phyloP scores from a whole-genome alignment of 352 stramenopile genomes.

The Globisporangium alternatum region DNA sequence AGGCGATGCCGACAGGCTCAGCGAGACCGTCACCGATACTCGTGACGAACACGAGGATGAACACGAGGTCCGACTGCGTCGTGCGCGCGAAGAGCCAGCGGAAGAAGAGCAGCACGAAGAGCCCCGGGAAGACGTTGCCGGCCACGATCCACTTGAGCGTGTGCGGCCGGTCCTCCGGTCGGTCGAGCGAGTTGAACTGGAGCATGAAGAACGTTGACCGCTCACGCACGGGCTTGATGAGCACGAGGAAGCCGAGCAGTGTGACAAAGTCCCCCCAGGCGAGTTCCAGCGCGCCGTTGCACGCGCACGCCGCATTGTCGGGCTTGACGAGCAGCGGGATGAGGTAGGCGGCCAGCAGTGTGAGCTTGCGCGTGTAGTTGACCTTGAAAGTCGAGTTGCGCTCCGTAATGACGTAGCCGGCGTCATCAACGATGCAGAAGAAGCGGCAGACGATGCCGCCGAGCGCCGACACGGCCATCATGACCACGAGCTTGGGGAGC shows the following conservation, averaged over 20 bases:
- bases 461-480: slow-evolving; percentile 78
- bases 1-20: slow-evolving; percentile 55
- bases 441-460: slow-evolving; percentile 78
- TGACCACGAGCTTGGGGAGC: slow-evolving; percentile 73
- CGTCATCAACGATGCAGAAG: slow-evolving; percentile 81
- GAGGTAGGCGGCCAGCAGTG: slow-evolving; percentile 76
- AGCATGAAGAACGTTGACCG: slow-evolving; percentile 84
- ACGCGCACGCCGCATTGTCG: slow-evolving; percentile 35
- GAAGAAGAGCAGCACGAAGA: slow-evolving; percentile 87
- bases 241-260: slow-evolving; percentile 74
- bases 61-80: slow-evolving; percentile 72
- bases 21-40: slow-evolving; percentile 52
- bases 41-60: slow-evolving; percentile 82
- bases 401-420: slow-evolving; percentile 84
- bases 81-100: slow-evolving; percentile 77
- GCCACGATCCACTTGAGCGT: slow-evolving; percentile 81
- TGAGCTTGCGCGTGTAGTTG: slow-evolving; percentile 85
- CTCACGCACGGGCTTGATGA: slow-evolving; percentile 83
- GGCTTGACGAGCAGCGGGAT: slow-evolving; percentile 76
- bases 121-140: slow-evolving; percentile 73
- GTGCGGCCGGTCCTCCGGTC: slow-evolving; percentile 75
- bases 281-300: slow-evolving; percentile 56
- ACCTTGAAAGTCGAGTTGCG: slow-evolving; percentile 82
- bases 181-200: slow-evolving; percentile 86
- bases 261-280: slow-evolving; percentile 84